Evolutionary conservation across 768 basidiomycete species (phyloP), one percentile per base, ranked within the genome.

Genomic region (Russula brevipes): DNA sequence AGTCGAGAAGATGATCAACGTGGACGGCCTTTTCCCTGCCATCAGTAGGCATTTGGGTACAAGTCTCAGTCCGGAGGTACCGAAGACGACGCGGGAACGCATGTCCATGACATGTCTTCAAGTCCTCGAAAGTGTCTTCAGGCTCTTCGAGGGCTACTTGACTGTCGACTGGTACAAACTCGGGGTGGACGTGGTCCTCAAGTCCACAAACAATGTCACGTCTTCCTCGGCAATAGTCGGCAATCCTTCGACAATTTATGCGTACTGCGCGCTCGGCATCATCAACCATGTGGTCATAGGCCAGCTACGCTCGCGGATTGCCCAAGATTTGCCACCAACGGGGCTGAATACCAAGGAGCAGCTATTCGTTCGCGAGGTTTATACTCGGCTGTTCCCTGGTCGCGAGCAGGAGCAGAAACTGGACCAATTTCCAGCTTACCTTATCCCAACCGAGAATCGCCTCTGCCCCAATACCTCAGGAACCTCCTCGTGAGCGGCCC

Each of bases 121-220:
- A 45, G 19, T 50, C 47, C 7, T 59, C 19, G 57, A 50, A 41
- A 10, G 31, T 7, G 11, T 59, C 38, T 59, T 59, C 47, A 17
- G 17, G 5, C 10, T 42, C 17, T 5, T 59, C 24, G 36, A 59
- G 24, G 38, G 30, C 35, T 41, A 30, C 5, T 16, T n/a, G 36
- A n/a, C 12, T n/a, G 30, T 59, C 35, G 47, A 16, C 16, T 59
- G 57, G 57, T 51, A 59, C 47, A 16, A 59, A 8, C n/a, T 42
- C 8, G 57, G 47, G 14, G 38, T 51, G 12, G 57, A 50, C 36
- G 24, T 16, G 14, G 14, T 59, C 17, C 57, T 59, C 24, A 35
- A 24, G 24, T 39, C 57, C 31, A 38, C 38, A 36, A 41, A 51
- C 14, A 30, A 12, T 7, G 19, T 51, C 38, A 38, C 16, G 6